These are phyloP conservation scores for Mimosa pudica DNA, from an alignment of 306 rosid species.

Conservation along the genomic window DNA sequence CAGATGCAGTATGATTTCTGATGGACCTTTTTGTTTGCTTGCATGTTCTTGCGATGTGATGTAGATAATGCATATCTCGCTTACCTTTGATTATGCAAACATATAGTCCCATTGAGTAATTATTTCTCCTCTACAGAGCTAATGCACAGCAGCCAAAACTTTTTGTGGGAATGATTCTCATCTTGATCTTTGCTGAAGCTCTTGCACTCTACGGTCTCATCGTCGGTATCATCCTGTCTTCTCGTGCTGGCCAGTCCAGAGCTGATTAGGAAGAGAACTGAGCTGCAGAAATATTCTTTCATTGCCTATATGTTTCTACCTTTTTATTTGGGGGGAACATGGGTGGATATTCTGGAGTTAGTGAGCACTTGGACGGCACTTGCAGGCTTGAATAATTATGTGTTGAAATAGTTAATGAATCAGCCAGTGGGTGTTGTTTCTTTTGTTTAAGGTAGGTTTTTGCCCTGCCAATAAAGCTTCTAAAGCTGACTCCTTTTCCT, in stretches of 20 bases:
- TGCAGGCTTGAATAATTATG: slow-evolving; percentile 38
- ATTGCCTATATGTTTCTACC: slow-evolving; percentile 41
- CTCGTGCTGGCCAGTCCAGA: slow-evolving; percentile 91
- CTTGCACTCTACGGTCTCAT: slow-evolving; percentile 84
- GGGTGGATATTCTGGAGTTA: slow-evolving; percentile 38
- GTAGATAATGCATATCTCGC: slow-evolving; percentile 8
- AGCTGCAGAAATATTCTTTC: slow-evolving; percentile 54
- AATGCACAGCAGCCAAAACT: slow-evolving; percentile 92
- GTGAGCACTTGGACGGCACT: slow-evolving; percentile 41
- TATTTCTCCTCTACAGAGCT: slow-evolving; percentile 61
- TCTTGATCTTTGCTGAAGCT: slow-evolving; percentile 87
- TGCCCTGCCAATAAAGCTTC: slow-evolving; percentile 13
- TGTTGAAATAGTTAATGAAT: slow-evolving; percentile 43
- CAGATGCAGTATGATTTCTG: neutral
- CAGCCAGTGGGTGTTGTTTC: slow-evolving; percentile 42
- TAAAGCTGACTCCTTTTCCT: neutral
- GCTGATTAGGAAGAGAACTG: slow-evolving; percentile 56
- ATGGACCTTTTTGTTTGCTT: slow-evolving; percentile 8
- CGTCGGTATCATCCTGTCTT: slow-evolving; percentile 83
- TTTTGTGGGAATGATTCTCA: slow-evolving; percentile 87
- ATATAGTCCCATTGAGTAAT: slow-evolving; percentile 26
- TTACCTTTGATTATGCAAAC: neutral
- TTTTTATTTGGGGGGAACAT: slow-evolving; percentile 41
- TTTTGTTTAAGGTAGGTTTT: slow-evolving; percentile 35
- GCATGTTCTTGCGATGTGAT: slow-evolving; percentile 10